phyloP scores from a whole-genome alignment of 345 rosid species.

The Camelina neglecta region DNA sequence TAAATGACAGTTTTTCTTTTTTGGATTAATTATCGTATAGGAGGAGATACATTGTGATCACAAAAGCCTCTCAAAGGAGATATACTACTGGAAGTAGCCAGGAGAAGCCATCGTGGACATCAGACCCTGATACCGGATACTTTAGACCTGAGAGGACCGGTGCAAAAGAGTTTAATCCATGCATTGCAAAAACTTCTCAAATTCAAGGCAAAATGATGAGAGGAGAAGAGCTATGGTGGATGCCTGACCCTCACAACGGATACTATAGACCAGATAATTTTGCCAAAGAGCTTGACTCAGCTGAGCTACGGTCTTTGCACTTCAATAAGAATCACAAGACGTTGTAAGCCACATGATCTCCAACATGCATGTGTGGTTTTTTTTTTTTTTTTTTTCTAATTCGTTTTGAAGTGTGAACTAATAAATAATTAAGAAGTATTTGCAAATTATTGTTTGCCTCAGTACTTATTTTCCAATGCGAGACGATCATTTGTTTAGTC shows the following conservation, averaged over 20 bases:
- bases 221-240: conserved; percentile 43
- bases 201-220: conserved; percentile 1
- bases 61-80: conserved; percentile 18
- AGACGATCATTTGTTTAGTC: background rate
- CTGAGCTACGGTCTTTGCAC: conserved; percentile 32
- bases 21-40: background rate
- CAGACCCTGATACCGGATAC: conserved; percentile 18
- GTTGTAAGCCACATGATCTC: conserved; percentile 16
- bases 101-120: conserved; percentile 39
- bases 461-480: background rate
- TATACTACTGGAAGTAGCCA: conserved; percentile 11
- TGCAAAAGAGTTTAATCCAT: conserved; percentile 20
- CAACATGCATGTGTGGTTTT: conserved; percentile 14
- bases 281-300: conserved; percentile 26
- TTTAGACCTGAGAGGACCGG: conserved; percentile 19
- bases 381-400: too few species aligned
- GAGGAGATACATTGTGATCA: conserved; percentile 24
- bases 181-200: conserved; percentile 12
- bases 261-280: conserved; percentile 29
- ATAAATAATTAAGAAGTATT: background rate
- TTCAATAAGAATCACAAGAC: background rate
- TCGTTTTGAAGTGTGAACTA: conserved; percentile 10
- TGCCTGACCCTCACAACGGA: conserved; percentile 38
- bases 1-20: background rate
- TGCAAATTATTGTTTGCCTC: conserved; percentile 8